Base-by-base conservation (phyloP, 2,329 filamentous ascomycete species). In the Alternaria arbusti region DNA sequence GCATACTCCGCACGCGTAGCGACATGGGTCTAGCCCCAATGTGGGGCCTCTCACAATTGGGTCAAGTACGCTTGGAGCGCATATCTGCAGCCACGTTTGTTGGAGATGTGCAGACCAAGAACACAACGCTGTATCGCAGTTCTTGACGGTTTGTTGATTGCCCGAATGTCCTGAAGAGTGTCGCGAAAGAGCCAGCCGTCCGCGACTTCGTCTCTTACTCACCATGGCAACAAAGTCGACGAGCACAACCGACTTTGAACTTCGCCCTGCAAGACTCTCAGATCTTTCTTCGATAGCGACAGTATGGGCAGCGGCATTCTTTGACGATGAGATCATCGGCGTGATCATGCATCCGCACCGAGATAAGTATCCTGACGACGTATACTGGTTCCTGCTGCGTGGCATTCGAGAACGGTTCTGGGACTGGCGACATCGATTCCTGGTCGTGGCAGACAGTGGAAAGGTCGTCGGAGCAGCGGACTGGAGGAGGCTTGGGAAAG, bases 281-380 rank as follows among this genome's bases (percentile, higher is more conserved):
- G 74, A 77, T 26, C 57, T 77, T 4, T 26, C 50, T 4, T 47
- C 59, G 3, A 75, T 77, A 50, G 74, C 74, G 7, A 62, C 58
- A 5, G 63, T 69, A 15, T 77, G 74, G 74, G 46, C 68, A 25
- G 43, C 61, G 10, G 75, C 74, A 9, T 78, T 78, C 60, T 75
- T 75, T 30, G 69, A 78, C 43, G 76, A 78, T 59, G 73, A 76
- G 32, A 68, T 78, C 26, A 73, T 78, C 10, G 75, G 76, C 12
- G 56, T 69, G 3, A 57, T 78, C 7, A 77, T 78, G 74, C 76
- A 79, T 64, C 76, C 75, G 1, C 36, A 74, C 30, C 70, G 76
- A 6, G 52, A 74, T 3, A 12, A 73, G 11, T 69, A 73, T 26
- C 76, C 76, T 0, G 66, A 74, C 4, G 71, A 77, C 28, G 65